phyloP scores from a whole-genome alignment of 2,329 filamentous ascomycete species.

The Sporothrix mexicana region DNA sequence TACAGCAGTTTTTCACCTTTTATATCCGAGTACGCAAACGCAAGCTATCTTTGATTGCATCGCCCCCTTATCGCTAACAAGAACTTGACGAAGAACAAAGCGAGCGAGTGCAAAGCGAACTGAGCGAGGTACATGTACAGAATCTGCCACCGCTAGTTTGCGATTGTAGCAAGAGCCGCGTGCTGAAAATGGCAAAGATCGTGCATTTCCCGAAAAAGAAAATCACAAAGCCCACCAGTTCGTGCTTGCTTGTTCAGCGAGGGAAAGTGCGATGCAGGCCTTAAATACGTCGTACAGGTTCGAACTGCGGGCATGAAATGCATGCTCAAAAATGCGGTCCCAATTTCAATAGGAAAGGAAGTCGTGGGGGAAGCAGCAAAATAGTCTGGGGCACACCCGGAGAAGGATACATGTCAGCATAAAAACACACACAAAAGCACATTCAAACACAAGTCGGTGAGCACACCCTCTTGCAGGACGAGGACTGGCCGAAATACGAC shows the following conservation, averaged over 20 bases:
- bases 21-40: neutral
- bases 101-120: neutral
- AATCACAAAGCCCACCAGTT: neutral
- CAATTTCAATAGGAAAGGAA: neutral
- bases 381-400: neutral
- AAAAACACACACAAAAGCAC: too few species aligned
- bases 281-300: too few species aligned
- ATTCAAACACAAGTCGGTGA: neutral
- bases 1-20: too few species aligned
- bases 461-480: neutral
- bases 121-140: neutral
- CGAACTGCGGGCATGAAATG: too few species aligned
- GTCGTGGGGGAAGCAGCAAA: neutral
- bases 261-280: conserved; percentile 4
- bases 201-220: neutral
- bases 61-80: neutral
- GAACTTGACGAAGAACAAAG: neutral
- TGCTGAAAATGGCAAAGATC: conserved; percentile 22
- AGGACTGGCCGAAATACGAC: conserved; percentile 18
- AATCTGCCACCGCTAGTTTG: neutral
- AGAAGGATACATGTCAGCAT: neutral
- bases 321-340: too few species aligned
- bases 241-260: neutral
- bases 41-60: neutral
- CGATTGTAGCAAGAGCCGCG: conserved; percentile 19